Base-by-base conservation (phyloP, 306 rosid genomes). In the Cicer judaicum region DNA sequence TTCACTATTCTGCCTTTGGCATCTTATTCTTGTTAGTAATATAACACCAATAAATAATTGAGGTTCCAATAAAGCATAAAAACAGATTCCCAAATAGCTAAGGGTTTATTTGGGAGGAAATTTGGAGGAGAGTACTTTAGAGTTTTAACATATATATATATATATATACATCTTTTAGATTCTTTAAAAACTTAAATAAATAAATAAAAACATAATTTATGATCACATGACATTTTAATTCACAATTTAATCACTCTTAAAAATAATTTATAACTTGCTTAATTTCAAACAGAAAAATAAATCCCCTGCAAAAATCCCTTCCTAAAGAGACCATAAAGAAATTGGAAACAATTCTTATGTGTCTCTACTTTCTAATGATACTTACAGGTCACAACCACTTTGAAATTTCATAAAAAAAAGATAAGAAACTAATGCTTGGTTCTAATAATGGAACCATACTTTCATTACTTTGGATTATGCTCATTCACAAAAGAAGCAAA, bases 41-140 rank as follows among this genome's bases (percentile, higher is more conserved):
- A 47, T 40, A 19, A 55, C 19, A 69, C 29, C 43, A 54, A 72
- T 68, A 75, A 38, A 78, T 13, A 74, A 57, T 68, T 29, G 36
- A 29, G 36, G 36, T 29, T 29, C 36, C 36, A 29, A 29, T 4
- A 29, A 29, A 29, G 36, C 36, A 14, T 5, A n/a, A 53, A 29
- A 77, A 85, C 54, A 78, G 87, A 85, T 86, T 78, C 84, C 89
- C 80, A 39, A 7, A 38, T 34, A 70, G n/a, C 39, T 5, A 61
- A 64, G 80, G 70, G 72, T 29, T 29, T 29, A 29, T 29, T 29
- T 29, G 5, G 36, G 5, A 29, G 36, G 36, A 29, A 3, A 29
- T 29, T 29, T 0, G 36, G 36, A 29, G 36, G 36, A 29, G 36
- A 29, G 36, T 29, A 29, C 4, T 29, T 29, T 29, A 29, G 36